Evolutionary conservation across 768 basidiomycete genomes (phyloP).

Genomic region (Serendipita sp.): DNA sequence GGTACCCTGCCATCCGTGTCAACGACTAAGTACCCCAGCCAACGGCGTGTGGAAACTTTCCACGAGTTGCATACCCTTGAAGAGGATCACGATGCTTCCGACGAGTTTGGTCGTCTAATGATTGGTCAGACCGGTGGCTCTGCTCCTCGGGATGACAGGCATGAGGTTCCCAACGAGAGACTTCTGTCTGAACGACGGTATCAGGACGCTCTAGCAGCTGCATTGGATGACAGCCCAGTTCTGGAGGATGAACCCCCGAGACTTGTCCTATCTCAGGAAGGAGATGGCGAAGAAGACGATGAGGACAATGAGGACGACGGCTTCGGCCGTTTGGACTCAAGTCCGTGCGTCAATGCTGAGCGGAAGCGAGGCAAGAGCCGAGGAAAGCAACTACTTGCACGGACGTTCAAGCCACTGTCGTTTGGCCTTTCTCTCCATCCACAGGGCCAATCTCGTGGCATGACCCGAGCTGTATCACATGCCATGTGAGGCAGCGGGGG

Average conservation of each 20-base stretch:
- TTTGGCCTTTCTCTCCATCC: not conserved
- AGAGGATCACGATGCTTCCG: not conserved
- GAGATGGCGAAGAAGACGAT: not conserved
- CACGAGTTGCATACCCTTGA: not conserved
- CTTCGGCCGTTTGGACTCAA: not conserved
- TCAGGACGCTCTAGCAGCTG: not conserved
- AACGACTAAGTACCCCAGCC: constrained; percentile 9
- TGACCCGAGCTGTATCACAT: too few species aligned
- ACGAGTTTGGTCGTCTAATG: not conserved
- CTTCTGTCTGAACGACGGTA: not conserved
- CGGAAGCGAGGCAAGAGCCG: not conserved
- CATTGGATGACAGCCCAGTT: not conserved
- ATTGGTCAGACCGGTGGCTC: not conserved
- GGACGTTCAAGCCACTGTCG: not conserved
- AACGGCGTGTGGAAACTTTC: constrained; percentile 1
- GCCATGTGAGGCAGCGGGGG: too few species aligned
- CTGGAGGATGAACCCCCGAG: not conserved
- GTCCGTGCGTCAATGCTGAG: constrained; percentile 3
- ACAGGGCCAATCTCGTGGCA: not conserved
- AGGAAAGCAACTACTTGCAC: not conserved
- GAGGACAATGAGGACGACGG: not conserved
- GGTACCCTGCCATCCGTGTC: constrained; percentile 10
- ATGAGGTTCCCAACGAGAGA: not conserved
- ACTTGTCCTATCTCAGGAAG: not conserved
- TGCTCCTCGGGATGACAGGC: not conserved